phyloP scores from a whole-genome alignment of 2,329 filamentous ascomycete genomes.

The Sclerotinia nivalis region DNA sequence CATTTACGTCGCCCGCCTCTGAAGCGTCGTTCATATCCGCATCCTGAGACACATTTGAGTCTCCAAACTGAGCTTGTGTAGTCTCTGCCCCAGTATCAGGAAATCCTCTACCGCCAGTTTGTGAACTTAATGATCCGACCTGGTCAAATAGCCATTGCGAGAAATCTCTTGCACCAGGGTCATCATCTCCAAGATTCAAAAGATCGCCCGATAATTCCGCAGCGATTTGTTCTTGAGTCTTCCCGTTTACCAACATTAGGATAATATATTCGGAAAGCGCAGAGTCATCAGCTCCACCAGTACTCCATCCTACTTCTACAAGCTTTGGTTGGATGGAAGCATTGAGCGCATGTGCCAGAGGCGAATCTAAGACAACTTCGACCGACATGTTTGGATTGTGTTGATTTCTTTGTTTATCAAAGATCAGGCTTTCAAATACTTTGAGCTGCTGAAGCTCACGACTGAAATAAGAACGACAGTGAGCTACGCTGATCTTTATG shows the following conservation, averaged over 20 bases:
- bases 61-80: conserved; percentile 59
- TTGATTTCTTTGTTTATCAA: conserved; percentile 25
- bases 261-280: conserved; percentile 95
- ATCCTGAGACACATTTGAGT: conserved; percentile 55
- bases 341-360: conserved; percentile 81
- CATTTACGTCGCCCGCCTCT: conserved; percentile 53
- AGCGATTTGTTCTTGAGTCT: conserved; percentile 86
- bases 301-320: conserved; percentile 88
- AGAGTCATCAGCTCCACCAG: conserved; percentile 71
- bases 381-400: conserved; percentile 64
- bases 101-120: conserved; percentile 53
- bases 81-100: conserved; percentile 22
- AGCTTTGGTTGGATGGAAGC: conserved; percentile 85
- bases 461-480: conserved; percentile 3
- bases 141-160: conserved; percentile 92
- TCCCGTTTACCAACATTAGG: conserved; percentile 94
- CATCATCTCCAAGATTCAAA: conserved; percentile 77
- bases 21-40: conserved; percentile 68
- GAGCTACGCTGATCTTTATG: not conserved
- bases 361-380: conserved; percentile 74
- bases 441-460: conserved; percentile 18
- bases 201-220: conserved; percentile 86
- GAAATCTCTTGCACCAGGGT: conserved; percentile 80
- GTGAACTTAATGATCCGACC: conserved; percentile 66
- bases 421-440: conserved; percentile 16